Conservation (phyloP, 805 yeast genomes). For the Starmerella bacillaris region DNA sequence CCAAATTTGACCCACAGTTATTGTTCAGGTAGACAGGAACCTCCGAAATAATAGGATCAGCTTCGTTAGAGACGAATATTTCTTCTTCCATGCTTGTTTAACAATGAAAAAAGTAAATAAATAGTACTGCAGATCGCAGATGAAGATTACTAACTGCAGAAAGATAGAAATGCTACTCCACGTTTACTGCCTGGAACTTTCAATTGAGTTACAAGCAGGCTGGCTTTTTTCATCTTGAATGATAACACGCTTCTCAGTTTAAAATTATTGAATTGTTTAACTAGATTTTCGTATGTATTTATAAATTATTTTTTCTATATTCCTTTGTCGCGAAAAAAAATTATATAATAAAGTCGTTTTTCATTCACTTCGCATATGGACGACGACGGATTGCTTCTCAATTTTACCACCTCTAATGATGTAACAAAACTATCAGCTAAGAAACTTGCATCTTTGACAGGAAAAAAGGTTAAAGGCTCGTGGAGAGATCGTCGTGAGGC, state of each 20-base stretch:
- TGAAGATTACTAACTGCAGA: too few species aligned
- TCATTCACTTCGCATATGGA: constrained; percentile 13
- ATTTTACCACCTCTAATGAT: constrained; percentile 37
- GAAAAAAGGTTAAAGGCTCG: constrained; percentile 21
- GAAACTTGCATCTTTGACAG: constrained; percentile 14
- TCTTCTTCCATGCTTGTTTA: constrained; percentile 23
- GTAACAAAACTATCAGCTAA: constrained; percentile 13
- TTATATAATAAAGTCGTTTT: neutral
- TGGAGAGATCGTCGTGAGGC: constrained; percentile 22
- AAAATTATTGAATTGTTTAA: too few species aligned
- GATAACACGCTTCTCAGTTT: too few species aligned
- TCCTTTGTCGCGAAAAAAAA: neutral
- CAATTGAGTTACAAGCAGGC: too few species aligned
- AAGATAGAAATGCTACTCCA: too few species aligned
- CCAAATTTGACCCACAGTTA: constrained; percentile 21
- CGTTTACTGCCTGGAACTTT: too few species aligned
- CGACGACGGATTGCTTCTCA: constrained; percentile 53
- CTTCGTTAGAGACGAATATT: constrained; percentile 18
- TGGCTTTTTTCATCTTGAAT: too few species aligned
- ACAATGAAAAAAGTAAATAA: too few species aligned
- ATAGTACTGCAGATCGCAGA: too few species aligned
- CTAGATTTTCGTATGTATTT: too few species aligned
- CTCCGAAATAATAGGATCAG: constrained; percentile 44
- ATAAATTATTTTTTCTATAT: too few species aligned
- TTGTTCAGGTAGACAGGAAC: constrained; percentile 36